Evolutionary conservation across 495 filamentous ascomycete genomes (phyloP).

Genomic region (Cercophora scortea): DNA sequence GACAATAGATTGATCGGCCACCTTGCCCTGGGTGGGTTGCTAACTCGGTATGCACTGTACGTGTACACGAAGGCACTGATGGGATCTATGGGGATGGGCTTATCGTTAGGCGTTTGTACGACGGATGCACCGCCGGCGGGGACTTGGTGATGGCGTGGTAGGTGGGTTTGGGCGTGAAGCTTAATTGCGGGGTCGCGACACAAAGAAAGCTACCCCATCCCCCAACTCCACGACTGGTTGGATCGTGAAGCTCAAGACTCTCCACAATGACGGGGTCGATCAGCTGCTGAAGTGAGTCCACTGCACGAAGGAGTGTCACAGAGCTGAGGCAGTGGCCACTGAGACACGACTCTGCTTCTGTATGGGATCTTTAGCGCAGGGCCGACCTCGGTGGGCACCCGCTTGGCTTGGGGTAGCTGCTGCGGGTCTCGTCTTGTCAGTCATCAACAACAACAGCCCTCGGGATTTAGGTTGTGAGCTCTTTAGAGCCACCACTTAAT

Average conservation of each 20-base stretch:
- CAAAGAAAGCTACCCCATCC: slow-evolving; percentile 19
- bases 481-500: neutral
- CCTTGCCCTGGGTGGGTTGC: no score
- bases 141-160: slow-evolving; percentile 14
- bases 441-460: neutral
- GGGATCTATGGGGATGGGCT: slow-evolving; percentile 5
- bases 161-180: slow-evolving; percentile 12
- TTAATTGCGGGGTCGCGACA: slow-evolving; percentile 27
- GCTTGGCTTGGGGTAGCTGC: neutral
- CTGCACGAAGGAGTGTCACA: neutral
- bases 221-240: slow-evolving; percentile 11
- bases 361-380: neutral
- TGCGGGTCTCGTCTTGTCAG: neutral
- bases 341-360: neutral
- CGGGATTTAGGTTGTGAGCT: neutral
- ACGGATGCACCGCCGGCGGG: slow-evolving; percentile 4
- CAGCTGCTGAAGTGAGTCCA: neutral
- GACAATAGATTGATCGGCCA: slow-evolving; percentile 7
- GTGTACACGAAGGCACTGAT: neutral
- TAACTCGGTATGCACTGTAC: no score
- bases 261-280: slow-evolving; percentile 14
- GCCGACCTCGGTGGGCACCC: neutral
- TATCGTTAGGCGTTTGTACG: slow-evolving; percentile 10
- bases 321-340: no score
- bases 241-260: slow-evolving; percentile 7